Base-by-base conservation (phyloP, 2,329 filamentous ascomycete species). In the Stenocarpella maydis region DNA sequence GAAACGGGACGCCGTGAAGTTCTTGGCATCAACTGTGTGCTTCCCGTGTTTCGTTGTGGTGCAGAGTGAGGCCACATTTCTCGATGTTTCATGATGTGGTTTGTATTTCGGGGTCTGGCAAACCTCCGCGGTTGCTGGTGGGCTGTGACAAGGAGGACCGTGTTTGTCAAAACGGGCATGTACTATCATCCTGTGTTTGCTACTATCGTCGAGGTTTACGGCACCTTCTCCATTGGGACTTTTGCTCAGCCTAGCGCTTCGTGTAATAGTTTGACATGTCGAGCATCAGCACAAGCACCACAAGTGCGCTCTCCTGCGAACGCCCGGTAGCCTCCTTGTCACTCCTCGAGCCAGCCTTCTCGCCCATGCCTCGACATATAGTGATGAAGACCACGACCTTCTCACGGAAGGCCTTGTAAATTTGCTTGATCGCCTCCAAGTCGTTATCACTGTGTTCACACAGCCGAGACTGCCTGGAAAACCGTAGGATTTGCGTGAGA, bases 381-480 rank as follows among this genome's bases (percentile, higher is more conserved):
- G 84, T 90, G 69, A 96, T 84, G 74, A 97, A 96, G 0, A 92
- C 87, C 31, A 88, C 86, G 0, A 93, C 85, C 74, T 94, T 93
- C 77, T 90, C 92, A 76, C 85, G 86, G 74, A 97, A 93, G 39
- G 82, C 82, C 3, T 79, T 77, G 77, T 95, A 93, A 17, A 95
- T 77, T 21, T 84, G 79, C 53, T 75, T 73, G 0, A 79, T 72
- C 39, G 79, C 75, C 52, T 70, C 71, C 45, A 73, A 73, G 72
- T 74, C 71, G 72, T 75, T 74, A 73, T 81, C 73, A 52, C 81
- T 79, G 15, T 82, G 72, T 19, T 79, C 78, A 72, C 80, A 80
- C n/a, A 81, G 74, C 73, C 83, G 80, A 21, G 80, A 78, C 45
- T 79, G 76, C 73, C 85, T 86, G n/a, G 90, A 89, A 76, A 96